Conservation (phyloP, 495 filamentous ascomycete genomes). For the Hyaloscypha bicolor region DNA sequence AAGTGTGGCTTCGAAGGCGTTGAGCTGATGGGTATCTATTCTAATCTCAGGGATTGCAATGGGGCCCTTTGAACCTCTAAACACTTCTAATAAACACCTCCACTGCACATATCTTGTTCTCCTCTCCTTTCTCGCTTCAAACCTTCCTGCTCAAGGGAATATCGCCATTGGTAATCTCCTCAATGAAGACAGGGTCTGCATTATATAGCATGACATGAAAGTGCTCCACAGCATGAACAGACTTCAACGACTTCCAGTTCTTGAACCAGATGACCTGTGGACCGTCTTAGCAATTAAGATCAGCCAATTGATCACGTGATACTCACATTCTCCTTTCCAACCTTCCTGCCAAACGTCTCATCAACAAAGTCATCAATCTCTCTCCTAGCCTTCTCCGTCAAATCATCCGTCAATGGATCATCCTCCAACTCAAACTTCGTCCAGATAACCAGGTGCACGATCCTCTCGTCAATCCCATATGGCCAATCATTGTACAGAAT, state of each 20-base stretch:
- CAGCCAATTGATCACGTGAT: background rate
- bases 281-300: background rate
- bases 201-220: slow-evolving; percentile 90
- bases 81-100: background rate
- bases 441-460: slow-evolving; percentile 87
- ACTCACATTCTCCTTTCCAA: slow-evolving; percentile 48
- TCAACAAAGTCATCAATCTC: slow-evolving; percentile 71
- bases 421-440: slow-evolving; percentile 79
- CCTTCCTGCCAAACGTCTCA: slow-evolving; percentile 55
- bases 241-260: slow-evolving; percentile 83
- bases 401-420: slow-evolving; percentile 62
- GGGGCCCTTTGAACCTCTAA: too few relatives aligned
- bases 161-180: slow-evolving; percentile 74
- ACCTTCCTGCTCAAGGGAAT: slow-evolving; percentile 52
- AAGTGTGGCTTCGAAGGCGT: too few relatives aligned
- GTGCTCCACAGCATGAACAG: slow-evolving; percentile 85
- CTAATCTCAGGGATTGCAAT: background rate
- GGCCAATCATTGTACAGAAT: slow-evolving; percentile 90
- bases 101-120: background rate
- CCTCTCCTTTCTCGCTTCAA: background rate
- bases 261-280: slow-evolving; percentile 82
- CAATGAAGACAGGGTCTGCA: slow-evolving; percentile 68
- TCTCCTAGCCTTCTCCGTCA: slow-evolving; percentile 61
- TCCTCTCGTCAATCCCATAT: slow-evolving; percentile 73
- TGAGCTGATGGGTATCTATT: background rate